Conservation (phyloP, 768 basidiomycete genomes). For the Tephrocybe sp. region DNA sequence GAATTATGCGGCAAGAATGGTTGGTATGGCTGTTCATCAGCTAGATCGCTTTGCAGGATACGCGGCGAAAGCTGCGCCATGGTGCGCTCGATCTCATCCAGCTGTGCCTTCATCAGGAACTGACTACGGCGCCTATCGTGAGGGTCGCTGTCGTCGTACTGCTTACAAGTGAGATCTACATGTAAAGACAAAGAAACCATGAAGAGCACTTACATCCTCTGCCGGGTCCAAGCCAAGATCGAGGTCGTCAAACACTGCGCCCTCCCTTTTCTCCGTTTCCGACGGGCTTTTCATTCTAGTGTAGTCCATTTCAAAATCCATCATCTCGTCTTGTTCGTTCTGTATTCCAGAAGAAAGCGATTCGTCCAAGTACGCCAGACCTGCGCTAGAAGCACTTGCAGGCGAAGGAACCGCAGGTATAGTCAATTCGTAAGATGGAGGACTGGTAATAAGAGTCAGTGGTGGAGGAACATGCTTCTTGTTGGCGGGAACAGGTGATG, state of each 20-base stretch:
- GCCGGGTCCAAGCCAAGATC: constrained; percentile 47
- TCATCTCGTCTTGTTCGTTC: constrained; percentile 33
- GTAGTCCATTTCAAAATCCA: constrained; percentile 37
- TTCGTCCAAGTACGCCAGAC: constrained; percentile 47
- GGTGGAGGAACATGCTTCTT: constrained; percentile 57
- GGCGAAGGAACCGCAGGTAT: constrained; percentile 35
- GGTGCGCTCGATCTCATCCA: constrained; percentile 79
- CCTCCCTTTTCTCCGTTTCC: constrained; percentile 43
- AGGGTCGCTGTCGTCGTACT: constrained; percentile 72
- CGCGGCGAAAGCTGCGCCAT: constrained; percentile 69
- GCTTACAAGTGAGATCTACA: constrained; percentile 15
- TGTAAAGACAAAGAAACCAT: not conserved
- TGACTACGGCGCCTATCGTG: constrained; percentile 76
- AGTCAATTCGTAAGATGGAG: constrained; percentile 25
- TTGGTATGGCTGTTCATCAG: constrained; percentile 31
- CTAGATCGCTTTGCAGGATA: constrained; percentile 37
- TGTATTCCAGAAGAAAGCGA: constrained; percentile 8
- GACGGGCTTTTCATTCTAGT: constrained; percentile 30
- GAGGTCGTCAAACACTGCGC: constrained; percentile 50
- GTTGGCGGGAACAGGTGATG: constrained; percentile 23
- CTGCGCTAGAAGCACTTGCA: constrained; percentile 31
- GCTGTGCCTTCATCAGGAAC: constrained; percentile 65
- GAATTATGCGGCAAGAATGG: constrained; percentile 32
- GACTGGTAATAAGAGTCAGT: constrained; percentile 44
- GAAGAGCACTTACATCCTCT: constrained; percentile 35